Evolutionary conservation across 768 basidiomycete species (phyloP).

Genomic region (Xanthoconium purpureum): DNA sequence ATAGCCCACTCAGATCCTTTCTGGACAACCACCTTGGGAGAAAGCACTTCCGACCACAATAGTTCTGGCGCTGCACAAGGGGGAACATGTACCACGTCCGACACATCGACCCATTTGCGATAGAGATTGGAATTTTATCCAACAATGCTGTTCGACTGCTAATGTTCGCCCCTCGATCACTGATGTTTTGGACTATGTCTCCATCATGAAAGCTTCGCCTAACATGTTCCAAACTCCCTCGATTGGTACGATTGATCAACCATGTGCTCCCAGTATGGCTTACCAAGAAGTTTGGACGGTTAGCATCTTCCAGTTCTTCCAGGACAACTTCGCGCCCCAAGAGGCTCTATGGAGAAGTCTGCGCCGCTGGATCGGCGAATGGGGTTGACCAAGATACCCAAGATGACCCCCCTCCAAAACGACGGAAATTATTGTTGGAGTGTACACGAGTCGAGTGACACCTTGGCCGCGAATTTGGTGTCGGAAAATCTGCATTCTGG

Average conservation of each 20-base stretch:
- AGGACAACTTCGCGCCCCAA: background rate
- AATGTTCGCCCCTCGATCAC: background rate
- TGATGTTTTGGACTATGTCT: background rate
- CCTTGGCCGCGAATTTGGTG: too few species aligned
- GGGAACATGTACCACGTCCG: background rate
- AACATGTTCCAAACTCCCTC: background rate
- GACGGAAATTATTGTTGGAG: background rate
- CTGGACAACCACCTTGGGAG: background rate
- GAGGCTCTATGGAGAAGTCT: background rate
- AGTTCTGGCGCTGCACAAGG: background rate
- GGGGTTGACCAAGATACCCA: background rate
- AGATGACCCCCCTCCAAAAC: background rate
- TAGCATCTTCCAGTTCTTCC: background rate
- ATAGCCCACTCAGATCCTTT: background rate
- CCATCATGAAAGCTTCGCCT: background rate
- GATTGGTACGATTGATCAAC: background rate
- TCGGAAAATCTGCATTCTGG: too few species aligned
- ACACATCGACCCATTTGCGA: background rate
- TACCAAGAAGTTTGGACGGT: too few species aligned
- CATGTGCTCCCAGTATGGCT: too few species aligned
- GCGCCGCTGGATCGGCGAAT: background rate
- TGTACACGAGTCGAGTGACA: background rate
- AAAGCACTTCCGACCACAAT: background rate
- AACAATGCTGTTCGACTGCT: background rate
- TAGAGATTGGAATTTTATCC: background rate